Percentiles rank a stretch among this genome's conserved stretches.
phyloP scores from a whole-genome alignment of 164 flowering plant species.

The Umbellularia californica region DNA sequence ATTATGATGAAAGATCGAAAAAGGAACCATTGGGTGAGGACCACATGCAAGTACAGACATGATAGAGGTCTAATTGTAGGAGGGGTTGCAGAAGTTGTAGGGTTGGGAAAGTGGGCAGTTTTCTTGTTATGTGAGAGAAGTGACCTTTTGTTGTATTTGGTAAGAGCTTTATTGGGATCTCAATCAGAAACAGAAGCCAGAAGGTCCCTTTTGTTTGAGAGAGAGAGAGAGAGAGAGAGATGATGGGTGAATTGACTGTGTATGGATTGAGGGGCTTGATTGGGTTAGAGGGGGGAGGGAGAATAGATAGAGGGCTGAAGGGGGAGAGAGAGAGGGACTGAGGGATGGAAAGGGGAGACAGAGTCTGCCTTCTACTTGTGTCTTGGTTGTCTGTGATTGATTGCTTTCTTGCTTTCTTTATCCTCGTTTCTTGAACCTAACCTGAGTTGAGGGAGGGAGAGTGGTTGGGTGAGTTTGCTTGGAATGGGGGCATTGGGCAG shows the following conservation, averaged over 20 bases:
- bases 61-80: neutral
- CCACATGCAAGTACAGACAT: neutral
- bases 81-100: neutral
- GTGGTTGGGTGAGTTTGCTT: neutral
- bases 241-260: no score
- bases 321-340: neutral
- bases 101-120: neutral
- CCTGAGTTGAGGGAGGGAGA: no score
- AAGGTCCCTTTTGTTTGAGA: neutral
- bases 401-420: neutral
- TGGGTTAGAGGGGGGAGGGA: neutral
- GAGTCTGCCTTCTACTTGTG: neutral
- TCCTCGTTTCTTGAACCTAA: neutral
- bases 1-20: neutral
- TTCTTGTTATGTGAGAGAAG: neutral
- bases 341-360: neutral
- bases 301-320: neutral
- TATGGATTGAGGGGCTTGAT: neutral
- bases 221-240: neutral
- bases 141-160: neutral
- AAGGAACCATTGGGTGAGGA: neutral
- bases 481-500: neutral
- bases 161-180: neutral
- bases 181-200: neutral
- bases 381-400: neutral